These are phyloP conservation scores for Alternaria infectoria DNA, from an alignment of 2,329 filamentous ascomycete genomes.

Conservation along the genomic window DNA sequence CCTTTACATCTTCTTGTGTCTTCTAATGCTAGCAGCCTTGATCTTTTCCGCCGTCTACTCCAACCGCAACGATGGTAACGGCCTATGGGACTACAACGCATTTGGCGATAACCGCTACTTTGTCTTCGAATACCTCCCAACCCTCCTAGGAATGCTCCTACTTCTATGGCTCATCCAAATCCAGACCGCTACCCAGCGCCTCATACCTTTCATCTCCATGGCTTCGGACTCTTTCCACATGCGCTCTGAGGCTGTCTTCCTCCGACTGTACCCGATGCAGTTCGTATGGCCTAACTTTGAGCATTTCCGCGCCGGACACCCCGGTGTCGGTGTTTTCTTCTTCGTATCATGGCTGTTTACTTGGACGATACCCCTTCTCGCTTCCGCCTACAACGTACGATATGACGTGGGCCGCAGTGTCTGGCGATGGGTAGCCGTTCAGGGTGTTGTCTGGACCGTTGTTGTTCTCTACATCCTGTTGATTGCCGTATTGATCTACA, in stretches of 20 bases:
- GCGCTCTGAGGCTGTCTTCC: constrained; percentile 69
- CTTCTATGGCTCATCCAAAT: constrained; percentile 80
- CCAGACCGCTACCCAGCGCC: constrained; percentile 74
- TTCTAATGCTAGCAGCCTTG: constrained; percentile 74
- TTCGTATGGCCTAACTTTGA: constrained; percentile 72
- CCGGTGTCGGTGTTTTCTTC: constrained; percentile 69
- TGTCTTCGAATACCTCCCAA: constrained; percentile 83
- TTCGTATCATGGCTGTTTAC: constrained; percentile 77
- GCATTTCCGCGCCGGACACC: constrained; percentile 73
- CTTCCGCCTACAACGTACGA: constrained; percentile 73
- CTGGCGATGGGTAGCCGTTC: constrained; percentile 83
- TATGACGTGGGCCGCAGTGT: constrained; percentile 63
- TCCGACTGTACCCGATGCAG: constrained; percentile 65
- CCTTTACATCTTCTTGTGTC: constrained; percentile 65
- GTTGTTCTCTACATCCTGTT: constrained; percentile 76
- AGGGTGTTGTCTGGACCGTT: constrained; percentile 78
- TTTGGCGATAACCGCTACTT: constrained; percentile 81
- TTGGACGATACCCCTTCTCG: constrained; percentile 82
- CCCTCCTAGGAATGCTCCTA: constrained; percentile 73
- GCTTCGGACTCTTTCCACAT: constrained; percentile 66
- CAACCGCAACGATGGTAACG: constrained; percentile 60
- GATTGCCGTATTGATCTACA: constrained; percentile 61
- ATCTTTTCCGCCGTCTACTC: constrained; percentile 67
- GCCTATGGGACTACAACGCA: constrained; percentile 68
- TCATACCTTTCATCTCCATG: constrained; percentile 80